Evolutionary conservation across 768 basidiomycete genomes (phyloP).

Genomic region (Chalciporus pseudorubinellus): DNA sequence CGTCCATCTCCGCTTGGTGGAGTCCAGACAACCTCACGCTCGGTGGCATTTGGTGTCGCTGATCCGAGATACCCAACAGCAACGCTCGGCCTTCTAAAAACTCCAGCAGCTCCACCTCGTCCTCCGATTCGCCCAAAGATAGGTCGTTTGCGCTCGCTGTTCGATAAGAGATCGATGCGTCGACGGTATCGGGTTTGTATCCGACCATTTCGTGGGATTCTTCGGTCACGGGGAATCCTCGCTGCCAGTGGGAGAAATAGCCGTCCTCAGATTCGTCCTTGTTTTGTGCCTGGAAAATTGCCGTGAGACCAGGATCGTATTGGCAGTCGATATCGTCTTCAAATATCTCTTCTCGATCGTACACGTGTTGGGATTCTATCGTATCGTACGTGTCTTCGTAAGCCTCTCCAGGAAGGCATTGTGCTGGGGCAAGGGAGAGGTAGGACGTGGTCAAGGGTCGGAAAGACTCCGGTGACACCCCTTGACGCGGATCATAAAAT

Average conservation of each 20-base stretch:
- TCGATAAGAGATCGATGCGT: background rate
- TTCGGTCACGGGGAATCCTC: background rate
- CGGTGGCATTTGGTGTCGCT: conserved; percentile 4
- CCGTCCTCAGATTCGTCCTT: background rate
- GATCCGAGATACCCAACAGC: conserved; percentile 39
- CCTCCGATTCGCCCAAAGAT: background rate
- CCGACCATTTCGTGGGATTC: background rate
- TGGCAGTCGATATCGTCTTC: background rate
- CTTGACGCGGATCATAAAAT: background rate
- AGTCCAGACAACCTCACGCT: conserved; percentile 28
- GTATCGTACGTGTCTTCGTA: background rate
- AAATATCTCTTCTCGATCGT: background rate
- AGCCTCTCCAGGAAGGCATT: conserved; percentile 2
- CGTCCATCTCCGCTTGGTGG: conserved; percentile 56
- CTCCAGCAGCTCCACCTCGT: conserved; percentile 5
- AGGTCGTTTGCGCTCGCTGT: background rate
- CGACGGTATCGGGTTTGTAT: background rate
- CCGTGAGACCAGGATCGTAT: background rate
- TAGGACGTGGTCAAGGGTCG: background rate
- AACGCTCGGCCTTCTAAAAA: conserved; percentile 57
- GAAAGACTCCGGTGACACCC: conserved; percentile 3
- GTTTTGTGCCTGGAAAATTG: background rate
- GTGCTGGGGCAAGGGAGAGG: background rate
- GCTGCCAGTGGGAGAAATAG: background rate
- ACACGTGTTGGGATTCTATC: conserved; percentile 4